Base-by-base conservation (phyloP, 306 rosid genomes). In the Fragaria ananassa region DNA sequence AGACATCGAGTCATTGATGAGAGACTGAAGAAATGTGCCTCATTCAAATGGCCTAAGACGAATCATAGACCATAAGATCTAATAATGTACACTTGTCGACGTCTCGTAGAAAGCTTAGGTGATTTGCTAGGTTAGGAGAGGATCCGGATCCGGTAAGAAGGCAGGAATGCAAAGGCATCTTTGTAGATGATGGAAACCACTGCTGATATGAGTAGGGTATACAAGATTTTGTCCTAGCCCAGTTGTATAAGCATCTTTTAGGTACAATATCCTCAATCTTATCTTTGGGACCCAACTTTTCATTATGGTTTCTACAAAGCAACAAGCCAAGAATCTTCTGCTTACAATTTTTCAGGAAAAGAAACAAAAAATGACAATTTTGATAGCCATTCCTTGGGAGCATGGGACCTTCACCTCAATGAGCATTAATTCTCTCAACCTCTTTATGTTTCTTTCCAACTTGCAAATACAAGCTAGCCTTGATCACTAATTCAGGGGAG, bases 381-480 rank as follows among this genome's bases (percentile, higher is more conserved):
- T 49, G 53, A 49, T 39, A 64, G 51, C 72, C 35, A 14, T 58
- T 57, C 17, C 78, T 61, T 19, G 27, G 53, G 31, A 66, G 6
- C 69, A 64, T 58, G 39, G 68, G 77, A 19, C 77, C 57, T 74
- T 74, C 6, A 3, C 42, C 77, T 44, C 31, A 23, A 60, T 4
- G 45, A 17, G 46, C 68, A 39, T 39, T 42, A 60, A 29, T 29
- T 42, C 70, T 58, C 77, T 25, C 45, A 41, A 56, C 41, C 63
- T 17, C 77, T 21, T 39, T 42, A 25, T 68, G n/a, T 18, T 9
- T 60, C 70, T 18, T 4, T 60, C 70, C 77, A 44, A 44, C 58
- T 60, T 42, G 70, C 77, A 60, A 31, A 19, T 61, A 29, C 57
- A 58, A 58, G 42, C 66, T 21, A 37, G 37, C 21, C 66, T 72